Base-by-base conservation (phyloP, 2,329 filamentous ascomycete species). In the Cytospora piceae region DNA sequence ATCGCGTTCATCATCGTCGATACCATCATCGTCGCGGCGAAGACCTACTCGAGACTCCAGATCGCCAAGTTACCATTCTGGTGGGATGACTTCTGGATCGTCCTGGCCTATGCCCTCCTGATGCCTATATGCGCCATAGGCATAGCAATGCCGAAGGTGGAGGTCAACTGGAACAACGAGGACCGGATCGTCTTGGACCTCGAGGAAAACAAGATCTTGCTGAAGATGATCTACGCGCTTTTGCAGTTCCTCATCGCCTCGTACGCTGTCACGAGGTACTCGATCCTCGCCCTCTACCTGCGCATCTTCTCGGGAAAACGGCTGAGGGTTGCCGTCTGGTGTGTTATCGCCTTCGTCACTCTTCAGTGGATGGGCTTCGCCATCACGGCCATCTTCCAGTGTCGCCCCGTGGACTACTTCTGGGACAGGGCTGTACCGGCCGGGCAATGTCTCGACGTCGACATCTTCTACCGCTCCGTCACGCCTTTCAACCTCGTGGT, bases 51-150 rank as follows among this genome's bases (percentile, higher is more conserved):
- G 24, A 57, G 65, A 14, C 22, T 58, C 29, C 53, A 51, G 22
- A 37, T 67, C 20, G 65, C 65, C 31, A 61, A 61, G 29, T 22
- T 67, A 14, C 54, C 46, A 7, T 67, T 67, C 27, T 67, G 65
- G 65, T 67, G 65, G 65, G 65, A 67, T 24, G 65, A 67, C 49
- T 67, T 67, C 24, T 67, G 65, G 65, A 65, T 67, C 32, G 49
- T 67, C 31, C 46, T 58, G 46, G 65, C 53, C 34, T 67, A 61
- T 15, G 12, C 27, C 9, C n/a, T 65, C 22, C 49, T 67, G n/a
- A 61, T 67, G 46, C 65, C 65, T 5, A 61, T 67, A 39, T 67
- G 65, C 32, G 62, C 27, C 31, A 57, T 67, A 29, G 65, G 62
- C 1, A 29, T 67, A n/a, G 53, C 32, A 7, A 65, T 67, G 65